Base-by-base conservation (phyloP, 495 filamentous ascomycete species). In the Bombardia bombarda region DNA sequence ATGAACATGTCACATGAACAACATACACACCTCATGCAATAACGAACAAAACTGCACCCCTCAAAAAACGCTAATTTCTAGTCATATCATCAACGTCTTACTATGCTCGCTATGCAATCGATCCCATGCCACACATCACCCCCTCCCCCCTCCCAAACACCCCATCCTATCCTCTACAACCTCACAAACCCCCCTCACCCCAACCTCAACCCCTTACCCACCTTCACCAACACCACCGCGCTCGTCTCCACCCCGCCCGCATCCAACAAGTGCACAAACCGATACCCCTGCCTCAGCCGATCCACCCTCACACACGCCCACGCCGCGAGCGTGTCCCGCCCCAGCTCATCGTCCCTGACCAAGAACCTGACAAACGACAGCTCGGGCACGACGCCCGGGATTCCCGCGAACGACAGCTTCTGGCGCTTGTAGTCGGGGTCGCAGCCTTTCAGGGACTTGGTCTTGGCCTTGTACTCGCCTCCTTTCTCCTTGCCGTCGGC, bases 261-360 rank as follows among this genome's bases (percentile, higher is more conserved):
- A 56, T 90, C 78, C 25, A 80, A 60, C 21, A 97, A 61, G 40
- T 80, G 83, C 30, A 97, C 65, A 43, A 95, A 79, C 13, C 87
- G 73, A 48, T 84, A 84, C 2, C 90, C 90, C 28, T 72, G 57
- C 35, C 78, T 75, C 40, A 95, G 60, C 13, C 86, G 75, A 62
- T 95, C 87, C 1, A 96, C 75, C 16, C 87, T 72, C 42, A 94
- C 79, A 56, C 88, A 94, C 7, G 86, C 79, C 90, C 90, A 97
- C 9, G 82, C 87, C 16, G 85, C 86, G 28, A 93, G 56, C 36
- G 80, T 69, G 50, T 95, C 87, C 45, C 74, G 72, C 2, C 79
- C 79, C 40, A 90, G 32, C 50, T 88, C 82, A 46, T 90, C 81
- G 53, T 95, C 84, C 57, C 85, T 80, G 50, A 96, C 72, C 58